A percentile compares a stretch with the other conserved stretches of the same genome.
These are phyloP conservation scores for Ceriops tagal DNA, from an alignment of 345 rosid genomes.

Conservation along the genomic window DNA sequence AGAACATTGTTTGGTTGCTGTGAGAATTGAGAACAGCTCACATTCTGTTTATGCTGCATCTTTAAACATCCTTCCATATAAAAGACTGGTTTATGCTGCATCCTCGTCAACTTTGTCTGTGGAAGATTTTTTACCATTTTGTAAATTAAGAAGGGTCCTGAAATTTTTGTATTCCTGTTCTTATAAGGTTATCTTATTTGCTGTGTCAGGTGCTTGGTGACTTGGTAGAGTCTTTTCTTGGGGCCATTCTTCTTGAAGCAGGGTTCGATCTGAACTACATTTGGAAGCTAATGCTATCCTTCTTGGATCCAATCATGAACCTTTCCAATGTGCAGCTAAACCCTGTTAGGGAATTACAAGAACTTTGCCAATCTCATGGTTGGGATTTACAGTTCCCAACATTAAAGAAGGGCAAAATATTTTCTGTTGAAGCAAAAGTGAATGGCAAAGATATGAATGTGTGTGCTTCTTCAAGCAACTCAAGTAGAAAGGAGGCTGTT, in stretches of 20 bases:
- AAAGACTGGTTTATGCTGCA: neutral
- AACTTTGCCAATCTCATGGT: conserved; percentile 62
- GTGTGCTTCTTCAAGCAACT: conserved; percentile 42
- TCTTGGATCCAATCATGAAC: conserved; percentile 55
- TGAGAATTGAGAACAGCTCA: too few species aligned
- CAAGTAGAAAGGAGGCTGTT: conserved; percentile 53
- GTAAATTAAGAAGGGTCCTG: conserved; percentile 6
- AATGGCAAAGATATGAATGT: conserved; percentile 31
- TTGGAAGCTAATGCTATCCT: conserved; percentile 71
- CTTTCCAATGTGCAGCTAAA: conserved; percentile 59
- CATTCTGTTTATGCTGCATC: too few species aligned
- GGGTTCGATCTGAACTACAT: conserved; percentile 64
- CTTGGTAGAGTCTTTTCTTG: conserved; percentile 77
- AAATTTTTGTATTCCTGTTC: neutral
- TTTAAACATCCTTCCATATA: too few species aligned
- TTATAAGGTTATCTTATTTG: conserved; percentile 1
- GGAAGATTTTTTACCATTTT: neutral
- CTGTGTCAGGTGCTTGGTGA: conserved; percentile 80
- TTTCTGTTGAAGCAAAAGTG: conserved; percentile 50
- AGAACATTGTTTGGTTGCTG: too few species aligned
- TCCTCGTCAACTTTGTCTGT: too few species aligned
- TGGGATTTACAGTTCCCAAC: conserved; percentile 36
- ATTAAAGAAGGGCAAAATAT: conserved; percentile 37
- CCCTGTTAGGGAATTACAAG: conserved; percentile 64
- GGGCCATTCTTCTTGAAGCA: conserved; percentile 77